Evolutionary conservation across 2,329 filamentous ascomycete genomes (phyloP), one percentile per base, ranked within the genome.

Genomic region (Blastomyces silverae): DNA sequence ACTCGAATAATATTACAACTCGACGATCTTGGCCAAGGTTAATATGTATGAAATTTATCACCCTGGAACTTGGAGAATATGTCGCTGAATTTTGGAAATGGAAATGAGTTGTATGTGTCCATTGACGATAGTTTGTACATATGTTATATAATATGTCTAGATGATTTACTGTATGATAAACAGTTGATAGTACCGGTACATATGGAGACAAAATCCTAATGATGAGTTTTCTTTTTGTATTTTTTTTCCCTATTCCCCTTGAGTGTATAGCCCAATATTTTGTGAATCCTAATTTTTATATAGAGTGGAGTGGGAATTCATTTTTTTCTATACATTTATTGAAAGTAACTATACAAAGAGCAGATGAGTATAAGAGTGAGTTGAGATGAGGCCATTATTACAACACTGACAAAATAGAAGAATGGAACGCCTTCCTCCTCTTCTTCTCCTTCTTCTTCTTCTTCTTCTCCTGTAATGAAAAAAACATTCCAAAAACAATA

Each of bases 281-380:
- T 39, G 1, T 39, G 37, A 39, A 39, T 39, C 2, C 37, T 39
- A 11, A 11, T 0, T 39, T 39, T 39, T 39, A 39, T 11, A 39
- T 10, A 13, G 3, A 11, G 1, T 1, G 10, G 3, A 11, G 1
- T 1, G 10, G 8, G 10, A 39, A 11, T 1, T 13, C 2, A 11
- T 39, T 39, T 39, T 39, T 39, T 37, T 37, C 10, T 37, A 10
- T 6, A 1, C 1, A 39, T 8, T 2, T 8, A 13, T 39, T 39
- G 10, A 13, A 39, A 46, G 17, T 46, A n/a, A n/a, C n/a, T n/a
- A 46, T 46, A 20, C 44, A 46, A 39, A 37, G 3, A 11, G 37
- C 10, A 39, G 37, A 11, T 46, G 15, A 3, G 17, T 46, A 46
- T n/a, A 46, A 46, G 44, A 8, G 20, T 46, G 44, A 46, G 25